Evolutionary conservation across 768 basidiomycete genomes (phyloP).

Genomic region (Pleurotus platypus): DNA sequence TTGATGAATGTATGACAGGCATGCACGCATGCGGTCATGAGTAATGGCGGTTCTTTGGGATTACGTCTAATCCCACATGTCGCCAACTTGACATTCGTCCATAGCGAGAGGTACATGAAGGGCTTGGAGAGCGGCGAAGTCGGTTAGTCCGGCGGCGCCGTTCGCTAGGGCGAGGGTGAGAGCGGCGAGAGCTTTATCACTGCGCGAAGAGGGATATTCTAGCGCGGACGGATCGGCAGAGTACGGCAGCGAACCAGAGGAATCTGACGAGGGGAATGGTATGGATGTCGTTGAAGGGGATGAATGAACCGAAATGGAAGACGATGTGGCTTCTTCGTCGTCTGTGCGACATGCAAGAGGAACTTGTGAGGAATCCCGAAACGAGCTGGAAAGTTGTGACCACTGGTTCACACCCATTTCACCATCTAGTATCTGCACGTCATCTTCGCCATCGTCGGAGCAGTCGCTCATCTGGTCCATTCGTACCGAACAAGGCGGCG

Average conservation of each 20-base stretch:
- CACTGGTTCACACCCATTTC: conserved; percentile 21
- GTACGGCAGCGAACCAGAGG: conserved; percentile 12
- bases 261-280: conserved; percentile 13
- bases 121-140: conserved; percentile 47
- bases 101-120: conserved; percentile 25
- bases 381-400: not conserved
- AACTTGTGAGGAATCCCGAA: conserved; percentile 14
- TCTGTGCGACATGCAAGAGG: conserved; percentile 27
- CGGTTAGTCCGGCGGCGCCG: conserved; percentile 56
- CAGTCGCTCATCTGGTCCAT: conserved; percentile 21
- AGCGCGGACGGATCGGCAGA: conserved; percentile 3
- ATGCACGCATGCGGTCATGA: conserved; percentile 4
- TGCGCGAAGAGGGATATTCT: conserved; percentile 34
- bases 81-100: conserved; percentile 49
- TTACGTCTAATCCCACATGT: conserved; percentile 43
- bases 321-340: conserved; percentile 21
- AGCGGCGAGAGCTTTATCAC: conserved; percentile 60
- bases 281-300: conserved; percentile 35
- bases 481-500: conserved; percentile 13
- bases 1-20: no score
- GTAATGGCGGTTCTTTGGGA: not conserved
- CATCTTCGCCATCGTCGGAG: conserved; percentile 43
- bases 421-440: conserved; percentile 53
- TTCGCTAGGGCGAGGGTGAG: conserved; percentile 59
- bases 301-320: conserved; percentile 18